These are phyloP conservation scores for Aspergillus sp. DNA, from an alignment of 2,329 filamentous ascomycete species.

Conservation along the genomic window DNA sequence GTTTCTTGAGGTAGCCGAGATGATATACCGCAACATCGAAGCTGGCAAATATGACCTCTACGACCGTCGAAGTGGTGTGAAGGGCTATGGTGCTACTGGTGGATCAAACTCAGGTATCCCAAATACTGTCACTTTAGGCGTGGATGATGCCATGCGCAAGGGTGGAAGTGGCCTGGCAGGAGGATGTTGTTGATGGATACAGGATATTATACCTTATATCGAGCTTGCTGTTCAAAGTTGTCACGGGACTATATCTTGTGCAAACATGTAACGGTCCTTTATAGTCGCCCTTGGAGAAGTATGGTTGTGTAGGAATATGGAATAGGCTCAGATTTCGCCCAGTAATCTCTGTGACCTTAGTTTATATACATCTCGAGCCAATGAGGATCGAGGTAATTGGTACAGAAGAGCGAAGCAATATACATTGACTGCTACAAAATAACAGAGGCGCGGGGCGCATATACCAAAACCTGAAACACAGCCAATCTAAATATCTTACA, in stretches of 20 bases:
- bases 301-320: too few species aligned
- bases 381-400: too few species aligned
- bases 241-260: not conserved
- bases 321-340: too few species aligned
- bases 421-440: too few species aligned
- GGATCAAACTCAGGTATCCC: slow-evolving; percentile 38
- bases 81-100: slow-evolving; percentile 56
- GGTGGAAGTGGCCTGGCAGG: slow-evolving; percentile 39
- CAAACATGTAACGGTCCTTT: not conserved
- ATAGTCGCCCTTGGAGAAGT: too few species aligned
- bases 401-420: too few species aligned
- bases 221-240: not conserved
- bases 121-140: slow-evolving; percentile 47
- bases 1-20: slow-evolving; percentile 88
- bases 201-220: not conserved
- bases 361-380: too few species aligned
- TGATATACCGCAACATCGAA: slow-evolving; percentile 96
- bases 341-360: too few species aligned
- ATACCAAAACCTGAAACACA: not conserved
- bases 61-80: slow-evolving; percentile 88
- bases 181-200: slow-evolving; percentile 37
- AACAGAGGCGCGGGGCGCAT: too few species aligned
- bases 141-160: slow-evolving; percentile 52
- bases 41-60: slow-evolving; percentile 93
- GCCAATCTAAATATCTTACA: not conserved